Evolutionary conservation across 257 asterid genomes (phyloP).

Genomic region (Solanum lycopersicoides): DNA sequence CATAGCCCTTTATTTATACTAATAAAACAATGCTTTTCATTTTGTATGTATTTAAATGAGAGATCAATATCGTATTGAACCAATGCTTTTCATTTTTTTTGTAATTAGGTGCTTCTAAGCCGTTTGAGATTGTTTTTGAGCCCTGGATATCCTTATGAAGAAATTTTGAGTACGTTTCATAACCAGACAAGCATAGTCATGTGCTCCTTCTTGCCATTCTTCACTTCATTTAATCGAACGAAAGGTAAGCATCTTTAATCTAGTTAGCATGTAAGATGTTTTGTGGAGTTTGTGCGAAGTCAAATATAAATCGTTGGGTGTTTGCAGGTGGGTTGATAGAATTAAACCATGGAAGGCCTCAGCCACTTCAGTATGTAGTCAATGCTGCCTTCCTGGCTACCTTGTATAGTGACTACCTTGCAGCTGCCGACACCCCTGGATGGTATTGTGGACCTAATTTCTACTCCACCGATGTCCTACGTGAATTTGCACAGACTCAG

Average conservation of each 20-base stretch:
- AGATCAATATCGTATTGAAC: neutral
- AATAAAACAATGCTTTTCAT: neutral
- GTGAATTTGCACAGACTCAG: constrained; percentile 85
- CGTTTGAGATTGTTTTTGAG: constrained; percentile 82
- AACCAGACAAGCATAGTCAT: constrained; percentile 88
- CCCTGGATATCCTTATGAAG: constrained; percentile 98
- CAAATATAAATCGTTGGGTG: neutral
- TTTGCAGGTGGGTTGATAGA: constrained; percentile 83
- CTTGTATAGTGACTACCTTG: constrained; percentile 78
- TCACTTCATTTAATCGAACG: constrained; percentile 78
- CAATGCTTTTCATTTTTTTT: neutral
- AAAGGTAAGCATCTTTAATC: constrained; percentile 32
- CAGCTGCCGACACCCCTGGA: constrained; percentile 90
- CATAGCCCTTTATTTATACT: neutral
- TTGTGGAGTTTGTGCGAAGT: neutral
- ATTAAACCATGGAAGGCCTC: constrained; percentile 87
- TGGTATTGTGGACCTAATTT: constrained; percentile 96
- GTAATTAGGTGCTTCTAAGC: constrained; percentile 68
- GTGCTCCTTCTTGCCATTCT: constrained; percentile 90
- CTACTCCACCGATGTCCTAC: constrained; percentile 68
- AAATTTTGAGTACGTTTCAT: constrained; percentile 74
- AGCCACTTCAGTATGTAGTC: constrained; percentile 91
- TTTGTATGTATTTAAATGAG: neutral
- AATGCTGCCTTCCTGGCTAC: constrained; percentile 96
- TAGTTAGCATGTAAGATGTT: neutral